These are phyloP conservation scores for Rhodomyrtus psidioides DNA, from an alignment of 441 rosid genomes.

Conservation along the genomic window DNA sequence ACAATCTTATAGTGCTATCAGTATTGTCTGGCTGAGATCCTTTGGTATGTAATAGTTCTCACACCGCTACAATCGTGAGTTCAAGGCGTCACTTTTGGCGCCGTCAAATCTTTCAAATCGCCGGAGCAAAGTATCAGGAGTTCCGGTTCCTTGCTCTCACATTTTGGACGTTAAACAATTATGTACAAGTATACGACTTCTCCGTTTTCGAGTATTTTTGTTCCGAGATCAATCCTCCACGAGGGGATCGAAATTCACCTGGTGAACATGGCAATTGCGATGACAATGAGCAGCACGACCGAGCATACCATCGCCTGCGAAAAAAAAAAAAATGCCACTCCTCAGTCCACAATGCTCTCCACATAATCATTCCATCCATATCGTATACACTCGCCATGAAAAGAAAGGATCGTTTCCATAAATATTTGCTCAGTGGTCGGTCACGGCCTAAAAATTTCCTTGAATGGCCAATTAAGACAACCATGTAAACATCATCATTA, in stretches of 20 bases:
- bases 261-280: slow-evolving; percentile 17
- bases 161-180: not conserved
- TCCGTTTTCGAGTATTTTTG: not conserved
- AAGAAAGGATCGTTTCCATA: not conserved
- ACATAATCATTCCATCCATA: not conserved
- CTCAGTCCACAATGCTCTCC: not conserved
- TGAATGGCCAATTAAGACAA: not conserved
- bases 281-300: slow-evolving; percentile 34
- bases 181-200: slow-evolving; percentile 12
- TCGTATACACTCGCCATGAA: not conserved
- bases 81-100: not conserved
- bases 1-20: not conserved
- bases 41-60: not conserved
- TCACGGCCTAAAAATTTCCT: not conserved
- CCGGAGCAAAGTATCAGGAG: not conserved
- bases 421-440: not conserved
- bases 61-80: not conserved
- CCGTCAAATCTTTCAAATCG: not conserved
- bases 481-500: not conserved
- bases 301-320: slow-evolving; percentile 82
- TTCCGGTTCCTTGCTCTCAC: not conserved
- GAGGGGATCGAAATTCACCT: not conserved
- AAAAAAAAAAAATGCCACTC: not conserved
- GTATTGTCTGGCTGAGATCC: not conserved
- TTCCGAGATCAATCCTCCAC: not conserved